Base-by-base conservation (phyloP, 2,329 filamentous ascomycete genomes). In the Ascochyta koolunga region DNA sequence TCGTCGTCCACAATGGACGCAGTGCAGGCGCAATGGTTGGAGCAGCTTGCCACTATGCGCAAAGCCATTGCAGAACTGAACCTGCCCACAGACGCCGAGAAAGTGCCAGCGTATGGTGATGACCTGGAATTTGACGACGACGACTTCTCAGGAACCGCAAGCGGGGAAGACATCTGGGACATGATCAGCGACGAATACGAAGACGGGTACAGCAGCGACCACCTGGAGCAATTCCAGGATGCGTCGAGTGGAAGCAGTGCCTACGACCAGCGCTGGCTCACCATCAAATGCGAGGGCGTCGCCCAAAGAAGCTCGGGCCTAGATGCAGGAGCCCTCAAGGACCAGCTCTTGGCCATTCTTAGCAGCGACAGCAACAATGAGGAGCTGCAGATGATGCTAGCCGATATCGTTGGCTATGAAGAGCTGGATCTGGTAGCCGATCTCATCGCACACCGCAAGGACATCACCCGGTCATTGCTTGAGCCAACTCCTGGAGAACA, bases 381-480 rank as follows among this genome's bases (percentile, higher is more conserved):
- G 53, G 91, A 96, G 74, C 79, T 98, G n/a, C 93, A 98, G 73
- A 93, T 92, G 69, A 86, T 88, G 35, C 82, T 99, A 31, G 91
- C 90, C 0, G 95, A 99, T 65, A 85, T 97, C 37, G 82, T 99
- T 56, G 95, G 96, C 0, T 98, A 93, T 67, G 92, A 95, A 65
- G 91, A 98, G 68, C 80, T 99, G 16, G 93, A 99, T 61, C 87
- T 99, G 66, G 89, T 98, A 47, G 93, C 93, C 58, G 91, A 97
- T 59, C 79, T 98, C n/a, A 88, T 98, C 46, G 83, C 86, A 2
- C 87, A 93, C 71, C 86, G 92, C 46, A 79, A 83, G 45, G 84
- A 90, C 39, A 85, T 98, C 38, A 74, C 47, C 5, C 64, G 66
- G 18, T 67, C 72, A 5, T 48, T 70, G 22, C 66, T 63, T 56